These are phyloP conservation scores for Pleurotus platypus DNA, from an alignment of 768 basidiomycete genomes.

Conservation along the genomic window DNA sequence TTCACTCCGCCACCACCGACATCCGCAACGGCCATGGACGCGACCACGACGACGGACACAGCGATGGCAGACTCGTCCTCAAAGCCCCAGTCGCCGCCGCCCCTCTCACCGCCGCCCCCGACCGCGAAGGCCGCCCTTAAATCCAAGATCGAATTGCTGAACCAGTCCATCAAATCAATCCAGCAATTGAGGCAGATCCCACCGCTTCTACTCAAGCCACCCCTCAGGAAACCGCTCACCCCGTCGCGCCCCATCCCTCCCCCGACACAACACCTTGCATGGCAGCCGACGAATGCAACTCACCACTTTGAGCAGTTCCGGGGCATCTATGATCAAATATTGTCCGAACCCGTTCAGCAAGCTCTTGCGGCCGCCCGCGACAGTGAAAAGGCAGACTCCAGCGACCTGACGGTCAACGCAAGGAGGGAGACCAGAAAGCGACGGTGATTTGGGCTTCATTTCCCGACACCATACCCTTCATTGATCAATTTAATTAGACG, in stretches of 20 bases:
- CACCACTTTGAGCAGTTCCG: slow-evolving; percentile 42
- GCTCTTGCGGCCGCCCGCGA: slow-evolving; percentile 53
- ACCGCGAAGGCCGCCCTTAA: background rate
- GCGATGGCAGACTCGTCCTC: background rate
- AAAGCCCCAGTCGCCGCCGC: too few relatives aligned
- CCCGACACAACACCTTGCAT: slow-evolving; percentile 2
- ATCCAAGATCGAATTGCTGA: background rate
- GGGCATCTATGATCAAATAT: slow-evolving; percentile 42
- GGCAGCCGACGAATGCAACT: background rate
- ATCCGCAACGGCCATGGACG: background rate
- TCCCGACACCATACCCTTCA: slow-evolving; percentile 9
- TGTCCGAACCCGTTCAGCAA: slow-evolving; percentile 52
- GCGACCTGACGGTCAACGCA: slow-evolving; percentile 40
- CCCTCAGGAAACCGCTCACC: slow-evolving; percentile 12
- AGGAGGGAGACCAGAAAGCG: slow-evolving; percentile 53
- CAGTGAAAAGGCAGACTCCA: slow-evolving; percentile 51
- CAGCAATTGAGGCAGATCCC: slow-evolving; percentile 45
- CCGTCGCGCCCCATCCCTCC: slow-evolving; percentile 4
- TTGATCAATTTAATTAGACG: slow-evolving; percentile 28
- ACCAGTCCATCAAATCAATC: slow-evolving; percentile 33
- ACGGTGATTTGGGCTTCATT: slow-evolving; percentile 37
- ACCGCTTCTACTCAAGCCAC: slow-evolving; percentile 36
- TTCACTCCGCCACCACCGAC: background rate
- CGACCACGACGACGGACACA: background rate
- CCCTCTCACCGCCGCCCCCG: background rate